Evolutionary conservation across 1,139 yeast species (phyloP), one percentile per base, ranked within the genome.

Genomic region (Tardiomyces depauwii): DNA sequence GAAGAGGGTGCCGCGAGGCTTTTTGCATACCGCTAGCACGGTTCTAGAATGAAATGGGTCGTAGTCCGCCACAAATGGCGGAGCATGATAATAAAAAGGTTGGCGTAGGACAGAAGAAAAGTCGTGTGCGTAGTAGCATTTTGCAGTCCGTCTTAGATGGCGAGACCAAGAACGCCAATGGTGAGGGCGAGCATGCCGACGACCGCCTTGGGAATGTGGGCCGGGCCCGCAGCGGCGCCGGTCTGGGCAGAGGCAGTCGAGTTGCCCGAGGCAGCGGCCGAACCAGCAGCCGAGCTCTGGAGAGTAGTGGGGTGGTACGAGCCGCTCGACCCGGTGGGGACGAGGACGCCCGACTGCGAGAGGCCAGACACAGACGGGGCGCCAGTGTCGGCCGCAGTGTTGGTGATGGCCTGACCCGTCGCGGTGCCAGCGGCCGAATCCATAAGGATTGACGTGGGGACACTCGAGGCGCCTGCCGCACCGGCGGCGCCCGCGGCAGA

Each of bases 121-220:
- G 7, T 21, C 7, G 4, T 7, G 25, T 21, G 7, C 7, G 7
- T 21, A 21, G 25, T n/a, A n/a, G n/a, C n/a, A n/a, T n/a, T 27
- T 12, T 9, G 30, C 12, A 27, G 30, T 9, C 28, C 40, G 19
- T 14, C 19, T 48, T 49, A 48, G 39, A 47, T 28, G 21, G 44
- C 39, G 38, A 51, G 40, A 27, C 53, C 53, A 33, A 53, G 45
- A 36, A 54, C 48, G 32, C 53, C 53, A 32, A 52, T 42, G 40
- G 53, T 32, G 18, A 50, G 50, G 30, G 47, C 53, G 23, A 45
- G 44, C 14, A 55, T 45, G 21, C 55, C 56, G 14, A 53, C 43
- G 39, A 50, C 43, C 42, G 48, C 49, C 49, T 51, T 48, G 18
- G 57, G 51, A 19, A 50, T 45, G 44, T 46, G 49, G 27, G 46